phyloP scores from a whole-genome alignment of 2,329 filamentous ascomycete species.

The Diaporthe helianthi region DNA sequence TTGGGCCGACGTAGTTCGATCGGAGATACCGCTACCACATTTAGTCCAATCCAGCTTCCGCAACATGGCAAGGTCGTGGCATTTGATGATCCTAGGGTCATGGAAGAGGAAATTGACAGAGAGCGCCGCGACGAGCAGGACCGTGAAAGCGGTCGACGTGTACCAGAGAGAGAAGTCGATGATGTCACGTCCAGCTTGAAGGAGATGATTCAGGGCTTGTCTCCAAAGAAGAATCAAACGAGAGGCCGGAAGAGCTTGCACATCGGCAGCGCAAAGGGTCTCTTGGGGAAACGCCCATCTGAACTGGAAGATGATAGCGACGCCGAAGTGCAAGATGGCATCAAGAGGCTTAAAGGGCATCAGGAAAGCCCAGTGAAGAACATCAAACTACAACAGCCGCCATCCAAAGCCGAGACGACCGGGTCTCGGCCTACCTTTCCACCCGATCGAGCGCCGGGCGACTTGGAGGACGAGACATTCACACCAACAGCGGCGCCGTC shows the following conservation, averaged over 20 bases:
- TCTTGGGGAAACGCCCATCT: constrained; percentile 75
- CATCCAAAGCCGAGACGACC: constrained; percentile 70
- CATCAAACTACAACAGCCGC: constrained; percentile 72
- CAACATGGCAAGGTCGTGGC: constrained; percentile 55
- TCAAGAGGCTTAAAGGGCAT: constrained; percentile 75
- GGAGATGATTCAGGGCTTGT: constrained; percentile 80
- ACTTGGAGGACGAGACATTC: constrained; percentile 43
- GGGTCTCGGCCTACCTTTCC: constrained; percentile 61
- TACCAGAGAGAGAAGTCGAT: constrained; percentile 60
- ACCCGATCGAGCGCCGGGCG: constrained; percentile 54
- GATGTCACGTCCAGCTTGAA: constrained; percentile 73
- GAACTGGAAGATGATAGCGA: constrained; percentile 74
- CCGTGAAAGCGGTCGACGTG: constrained; percentile 64
- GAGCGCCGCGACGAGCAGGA: constrained; percentile 68
- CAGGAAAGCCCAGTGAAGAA: constrained; percentile 81
- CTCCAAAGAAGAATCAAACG: constrained; percentile 73
- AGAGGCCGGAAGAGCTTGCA: constrained; percentile 78
- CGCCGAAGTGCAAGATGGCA: constrained; percentile 62
- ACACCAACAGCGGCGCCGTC: constrained; percentile 55
- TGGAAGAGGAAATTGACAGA: constrained; percentile 69
- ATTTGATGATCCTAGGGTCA: constrained; percentile 69
- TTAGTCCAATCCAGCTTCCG: constrained; percentile 60
- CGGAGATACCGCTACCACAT: constrained; percentile 68
- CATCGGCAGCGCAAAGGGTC: constrained; percentile 74
- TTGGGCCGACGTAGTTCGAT: constrained; percentile 76